Base-by-base conservation (phyloP, 1,284 basidiomycete genomes). In the Afroboletus lepidellus region DNA sequence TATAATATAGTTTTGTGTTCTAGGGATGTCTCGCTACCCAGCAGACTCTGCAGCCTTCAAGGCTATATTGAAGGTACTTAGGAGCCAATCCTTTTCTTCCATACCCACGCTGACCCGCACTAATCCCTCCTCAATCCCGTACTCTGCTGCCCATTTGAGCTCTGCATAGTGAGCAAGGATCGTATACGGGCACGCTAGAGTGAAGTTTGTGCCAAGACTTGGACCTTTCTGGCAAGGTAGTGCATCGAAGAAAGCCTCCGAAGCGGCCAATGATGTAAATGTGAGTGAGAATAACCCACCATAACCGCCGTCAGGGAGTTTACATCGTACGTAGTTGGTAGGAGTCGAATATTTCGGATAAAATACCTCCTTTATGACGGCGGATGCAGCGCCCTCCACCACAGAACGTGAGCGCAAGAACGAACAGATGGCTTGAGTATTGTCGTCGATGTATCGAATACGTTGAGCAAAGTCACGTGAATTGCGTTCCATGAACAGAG, bases 401-500 rank as follows among this genome's bases (percentile, higher is more conserved):
- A 79, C 55, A 5, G 87, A 87, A 44, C 77, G 81, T 7, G 79
- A 74, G 53, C 76, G 79, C n/a, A 99, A 77, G 65, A 87, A 84
- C 51, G 88, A 85, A 64, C 92, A 95, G 43, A 97, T 75, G 25
- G 82, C 82, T 66, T 90, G 85, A 3, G 96, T 80, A 68, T 97
- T 98, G 47, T 72, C 69, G 70, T 99, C 92, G 69, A 98, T 93
- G 50, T 77, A 70, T 52, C 77, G 77, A 58, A 95, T 81, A 50
- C 96, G 90, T 9, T 75, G 74, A 46, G 80, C 76, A 75, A 98
- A 98, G 72, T 98, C 87, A 47, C 96, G 91, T 20, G 94, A 97
- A 73, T 99, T 99, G 60, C 96, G 89, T 70, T 99, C 96, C 87
- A 99, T 91, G 76, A 89, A 98, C 49, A 98, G 85, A 30, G 93